Evolutionary conservation across 306 rosid genomes (phyloP).

Genomic region (Corylus avellana): DNA sequence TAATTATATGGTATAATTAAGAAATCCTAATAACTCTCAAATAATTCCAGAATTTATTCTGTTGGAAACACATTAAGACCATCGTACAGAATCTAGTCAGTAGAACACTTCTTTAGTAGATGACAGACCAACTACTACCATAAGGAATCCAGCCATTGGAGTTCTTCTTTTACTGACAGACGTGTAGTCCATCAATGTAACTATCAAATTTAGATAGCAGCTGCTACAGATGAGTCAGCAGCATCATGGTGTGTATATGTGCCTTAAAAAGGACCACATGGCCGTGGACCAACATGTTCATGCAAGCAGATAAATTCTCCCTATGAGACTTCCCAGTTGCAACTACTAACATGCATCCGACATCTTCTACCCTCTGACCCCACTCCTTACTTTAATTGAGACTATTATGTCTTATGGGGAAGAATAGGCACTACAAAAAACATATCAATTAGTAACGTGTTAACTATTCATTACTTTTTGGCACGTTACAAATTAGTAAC

Average conservation of each 20-base stretch:
- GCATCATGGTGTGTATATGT: conserved; percentile 22
- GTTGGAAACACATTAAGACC: background rate
- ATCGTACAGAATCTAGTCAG: background rate
- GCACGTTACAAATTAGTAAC: too few species aligned
- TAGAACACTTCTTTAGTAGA: conserved; percentile 1
- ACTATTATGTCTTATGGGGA: conserved; percentile 12
- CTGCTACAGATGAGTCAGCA: conserved; percentile 24
- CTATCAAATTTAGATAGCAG: conserved; percentile 24
- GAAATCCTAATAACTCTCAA: background rate
- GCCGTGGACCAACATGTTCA: conserved; percentile 30
- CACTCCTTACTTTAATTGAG: conserved; percentile 10
- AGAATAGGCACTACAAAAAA: background rate
- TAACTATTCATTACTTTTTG: too few species aligned
- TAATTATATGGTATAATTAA: background rate
- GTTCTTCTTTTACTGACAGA: conserved; percentile 19
- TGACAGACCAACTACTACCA: background rate
- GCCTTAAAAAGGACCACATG: conserved; percentile 19
- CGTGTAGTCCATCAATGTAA: conserved; percentile 21
- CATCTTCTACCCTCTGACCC: conserved; percentile 20
- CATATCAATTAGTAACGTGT: too few species aligned
- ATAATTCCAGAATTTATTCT: background rate
- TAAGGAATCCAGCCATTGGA: conserved; percentile 36
- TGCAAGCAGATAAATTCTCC: conserved; percentile 19
- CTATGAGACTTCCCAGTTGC: conserved; percentile 23
- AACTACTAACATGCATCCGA: conserved; percentile 21